Evolutionary conservation across 192 early-diverging fungal species (phyloP).

Genomic region (Backusella circina): DNA sequence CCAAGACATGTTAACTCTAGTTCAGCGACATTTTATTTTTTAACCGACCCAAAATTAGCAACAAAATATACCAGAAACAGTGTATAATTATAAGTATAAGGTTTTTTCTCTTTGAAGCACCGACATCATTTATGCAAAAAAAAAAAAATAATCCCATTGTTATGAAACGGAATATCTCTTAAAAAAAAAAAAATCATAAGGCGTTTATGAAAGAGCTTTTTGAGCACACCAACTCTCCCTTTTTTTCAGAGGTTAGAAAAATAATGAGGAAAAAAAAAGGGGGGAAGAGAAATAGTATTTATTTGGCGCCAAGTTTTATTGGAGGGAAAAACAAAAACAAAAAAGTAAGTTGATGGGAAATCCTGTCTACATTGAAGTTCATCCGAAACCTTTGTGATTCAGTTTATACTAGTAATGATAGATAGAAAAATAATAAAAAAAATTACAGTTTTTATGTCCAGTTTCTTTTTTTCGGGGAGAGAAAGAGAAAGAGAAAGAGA

Average conservation of each 20-base stretch:
- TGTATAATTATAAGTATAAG: too few relatives aligned
- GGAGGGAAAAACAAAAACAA: not conserved
- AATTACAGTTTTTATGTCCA: not conserved
- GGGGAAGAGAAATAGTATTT: not conserved
- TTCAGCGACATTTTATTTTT: too few relatives aligned
- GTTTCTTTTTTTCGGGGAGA: not conserved
- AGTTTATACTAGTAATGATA: not conserved
- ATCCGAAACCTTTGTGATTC: not conserved
- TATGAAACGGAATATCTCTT: too few relatives aligned
- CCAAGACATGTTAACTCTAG: too few relatives aligned
- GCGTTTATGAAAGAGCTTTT: too few relatives aligned
- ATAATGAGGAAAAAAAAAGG: not conserved
- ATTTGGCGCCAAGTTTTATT: slow-evolving; percentile 2
- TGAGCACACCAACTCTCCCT: too few relatives aligned
- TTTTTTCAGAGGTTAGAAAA: not conserved
- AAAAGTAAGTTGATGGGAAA: not conserved
- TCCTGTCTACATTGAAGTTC: not conserved
- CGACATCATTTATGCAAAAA: too few relatives aligned
- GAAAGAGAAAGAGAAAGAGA: not conserved
- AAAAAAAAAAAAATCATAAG: too few relatives aligned
- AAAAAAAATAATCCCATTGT: too few relatives aligned
- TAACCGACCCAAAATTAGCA: too few relatives aligned
- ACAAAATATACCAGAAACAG: too few relatives aligned
- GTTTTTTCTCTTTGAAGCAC: too few relatives aligned
- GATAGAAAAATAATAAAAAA: not conserved